A percentile compares a stretch with the other conserved stretches of the same genome.
phyloP scores from a whole-genome alignment of 2,329 filamentous ascomycete species.

The Leptographium flavum region DNA sequence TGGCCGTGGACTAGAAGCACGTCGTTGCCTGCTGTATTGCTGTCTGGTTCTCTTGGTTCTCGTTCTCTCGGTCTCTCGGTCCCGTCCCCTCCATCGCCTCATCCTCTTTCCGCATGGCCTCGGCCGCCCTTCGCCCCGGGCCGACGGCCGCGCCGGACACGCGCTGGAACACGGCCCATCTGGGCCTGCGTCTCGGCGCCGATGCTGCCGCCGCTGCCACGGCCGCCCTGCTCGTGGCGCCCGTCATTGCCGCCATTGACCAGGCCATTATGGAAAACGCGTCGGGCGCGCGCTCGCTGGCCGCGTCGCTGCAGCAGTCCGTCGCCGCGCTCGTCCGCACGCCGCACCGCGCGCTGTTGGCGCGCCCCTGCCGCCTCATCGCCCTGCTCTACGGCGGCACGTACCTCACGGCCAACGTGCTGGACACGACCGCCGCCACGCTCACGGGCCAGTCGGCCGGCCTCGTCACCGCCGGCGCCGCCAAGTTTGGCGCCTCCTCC shows the following conservation, averaged over 20 bases:
- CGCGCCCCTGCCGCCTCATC: conserved; percentile 55
- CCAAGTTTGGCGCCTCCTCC: conserved; percentile 71
- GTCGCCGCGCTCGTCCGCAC: conserved; percentile 39
- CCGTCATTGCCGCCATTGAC: conserved; percentile 78
- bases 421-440: conserved; percentile 68
- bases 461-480: conserved; percentile 54
- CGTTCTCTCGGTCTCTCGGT: too few relatives aligned
- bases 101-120: neutral
- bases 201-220: conserved; percentile 39
- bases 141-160: neutral
- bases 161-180: conserved; percentile 11
- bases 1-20: neutral
- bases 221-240: conserved; percentile 65
- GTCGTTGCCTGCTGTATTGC: too few relatives aligned
- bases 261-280: conserved; percentile 75
- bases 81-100: neutral
- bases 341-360: conserved; percentile 47
- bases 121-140: too few relatives aligned
- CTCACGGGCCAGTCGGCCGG: conserved; percentile 39
- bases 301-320: conserved; percentile 44
- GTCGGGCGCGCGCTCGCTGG: conserved; percentile 50
- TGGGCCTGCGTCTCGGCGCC: conserved; percentile 22
- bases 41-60: too few relatives aligned
- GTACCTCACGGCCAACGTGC: conserved; percentile 74
- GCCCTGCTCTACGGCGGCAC: conserved; percentile 72